Percentiles rank a stretch among this genome's conserved stretches.
These are phyloP conservation scores for Scutellaria baicalensis DNA, from an alignment of 257 asterid genomes.

Conservation along the genomic window DNA sequence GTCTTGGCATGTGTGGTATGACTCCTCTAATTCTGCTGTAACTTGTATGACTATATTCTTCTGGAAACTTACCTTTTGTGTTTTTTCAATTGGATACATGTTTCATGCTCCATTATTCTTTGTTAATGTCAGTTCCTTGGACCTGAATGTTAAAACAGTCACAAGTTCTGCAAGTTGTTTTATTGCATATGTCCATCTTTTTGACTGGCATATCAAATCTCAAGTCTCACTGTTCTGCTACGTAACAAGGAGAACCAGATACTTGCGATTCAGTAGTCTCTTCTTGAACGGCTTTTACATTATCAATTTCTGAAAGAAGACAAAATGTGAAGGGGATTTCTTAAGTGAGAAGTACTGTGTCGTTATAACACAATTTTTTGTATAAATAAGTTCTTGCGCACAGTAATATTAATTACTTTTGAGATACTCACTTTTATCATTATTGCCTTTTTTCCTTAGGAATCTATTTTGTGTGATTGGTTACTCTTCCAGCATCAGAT, in stretches of 20 bases:
- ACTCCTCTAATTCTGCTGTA: conserved; percentile 6
- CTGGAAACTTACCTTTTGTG: not conserved
- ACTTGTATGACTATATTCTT: not conserved
- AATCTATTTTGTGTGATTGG: not conserved
- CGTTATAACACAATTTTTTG: not conserved
- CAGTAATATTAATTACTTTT: not conserved
- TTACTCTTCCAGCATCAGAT: not conserved
- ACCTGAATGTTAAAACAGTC: not conserved
- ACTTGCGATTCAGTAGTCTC: not conserved
- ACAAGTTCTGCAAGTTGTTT: not conserved
- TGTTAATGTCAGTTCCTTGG: not conserved
- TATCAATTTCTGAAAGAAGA: not conserved
- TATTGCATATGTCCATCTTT: not conserved
- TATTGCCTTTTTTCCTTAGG: not conserved
- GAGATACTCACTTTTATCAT: not conserved
- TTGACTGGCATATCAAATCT: conserved; percentile 4
- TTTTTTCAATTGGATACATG: not conserved
- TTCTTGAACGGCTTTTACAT: not conserved
- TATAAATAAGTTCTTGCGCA: not conserved
- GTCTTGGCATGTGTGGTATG: conserved; percentile 80
- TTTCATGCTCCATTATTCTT: not conserved
- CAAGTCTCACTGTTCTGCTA: not conserved
- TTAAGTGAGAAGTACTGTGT: not conserved
- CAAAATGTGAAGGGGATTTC: not conserved
- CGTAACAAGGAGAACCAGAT: not conserved